Evolutionary conservation across 495 filamentous ascomycete genomes (phyloP).

Genomic region (Penicillium coprophilum): DNA sequence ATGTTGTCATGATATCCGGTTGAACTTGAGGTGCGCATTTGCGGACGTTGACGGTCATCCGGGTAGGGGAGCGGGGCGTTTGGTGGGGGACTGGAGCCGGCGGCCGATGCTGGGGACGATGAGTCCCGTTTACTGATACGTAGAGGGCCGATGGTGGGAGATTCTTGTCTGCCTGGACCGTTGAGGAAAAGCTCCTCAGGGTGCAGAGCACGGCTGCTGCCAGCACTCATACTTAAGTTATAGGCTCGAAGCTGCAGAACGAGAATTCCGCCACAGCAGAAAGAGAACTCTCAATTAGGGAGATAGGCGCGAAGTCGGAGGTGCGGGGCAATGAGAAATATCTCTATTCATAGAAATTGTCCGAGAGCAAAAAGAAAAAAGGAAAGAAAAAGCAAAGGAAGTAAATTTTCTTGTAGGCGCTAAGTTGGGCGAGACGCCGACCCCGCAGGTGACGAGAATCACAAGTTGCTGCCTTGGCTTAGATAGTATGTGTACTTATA

Average conservation of each 20-base stretch:
- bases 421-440: slow-evolving; percentile 26
- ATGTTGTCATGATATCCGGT: slow-evolving; percentile 38
- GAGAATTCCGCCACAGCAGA: slow-evolving; percentile 15
- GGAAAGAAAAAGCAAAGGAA: slow-evolving; percentile 4
- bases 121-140: slow-evolving; percentile 74
- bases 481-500: not conserved
- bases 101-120: slow-evolving; percentile 37
- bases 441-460: slow-evolving; percentile 26
- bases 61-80: slow-evolving; percentile 66
- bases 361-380: slow-evolving; percentile 6
- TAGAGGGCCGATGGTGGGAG: slow-evolving; percentile 78
- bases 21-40: slow-evolving; percentile 38
- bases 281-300: slow-evolving; percentile 16
- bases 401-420: slow-evolving; percentile 14
- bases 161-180: slow-evolving; percentile 48
- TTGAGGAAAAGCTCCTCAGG: slow-evolving; percentile 76
- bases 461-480: slow-evolving; percentile 19
- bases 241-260: slow-evolving; percentile 18
- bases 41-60: slow-evolving; percentile 61
- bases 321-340: slow-evolving; percentile 7
- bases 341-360: slow-evolving; percentile 11
- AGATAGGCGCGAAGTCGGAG: slow-evolving; percentile 15
- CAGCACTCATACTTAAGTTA: slow-evolving; percentile 36
- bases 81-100: slow-evolving; percentile 26
- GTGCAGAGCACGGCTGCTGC: slow-evolving; percentile 52